These are phyloP conservation scores for Ceratocystis albifundus DNA, from an alignment of 2,329 filamentous ascomycete genomes.

Conservation along the genomic window DNA sequence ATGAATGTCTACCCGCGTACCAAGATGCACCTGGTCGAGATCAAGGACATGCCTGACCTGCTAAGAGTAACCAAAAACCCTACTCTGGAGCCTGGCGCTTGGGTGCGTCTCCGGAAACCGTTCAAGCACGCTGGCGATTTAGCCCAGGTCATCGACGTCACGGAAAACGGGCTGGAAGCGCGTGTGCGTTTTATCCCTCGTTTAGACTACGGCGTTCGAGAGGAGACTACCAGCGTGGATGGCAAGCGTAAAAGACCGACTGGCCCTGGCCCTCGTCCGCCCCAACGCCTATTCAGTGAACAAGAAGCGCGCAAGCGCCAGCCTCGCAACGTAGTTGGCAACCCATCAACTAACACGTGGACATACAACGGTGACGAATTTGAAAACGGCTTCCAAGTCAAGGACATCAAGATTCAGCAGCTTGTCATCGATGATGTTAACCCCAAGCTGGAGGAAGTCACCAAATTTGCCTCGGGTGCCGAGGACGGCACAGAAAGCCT, in stretches of 20 bases:
- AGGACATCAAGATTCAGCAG: conserved; percentile 82
- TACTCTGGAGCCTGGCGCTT: conserved; percentile 73
- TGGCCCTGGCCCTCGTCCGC: conserved; percentile 56
- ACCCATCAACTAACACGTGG: conserved; percentile 69
- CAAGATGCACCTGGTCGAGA: conserved; percentile 78
- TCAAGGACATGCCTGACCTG: conserved; percentile 97
- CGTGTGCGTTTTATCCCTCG: conserved; percentile 79
- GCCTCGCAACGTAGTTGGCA: conserved; percentile 49
- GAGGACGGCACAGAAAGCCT: conserved; percentile 91
- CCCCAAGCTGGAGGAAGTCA: conserved; percentile 86
- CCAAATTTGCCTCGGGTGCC: conserved; percentile 76
- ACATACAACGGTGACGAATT: conserved; percentile 82
- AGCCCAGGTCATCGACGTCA: conserved; percentile 83
- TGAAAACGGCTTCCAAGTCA: conserved; percentile 83
- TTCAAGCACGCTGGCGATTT: conserved; percentile 79
- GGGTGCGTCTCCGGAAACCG: conserved; percentile 74
- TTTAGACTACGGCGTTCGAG: conserved; percentile 79
- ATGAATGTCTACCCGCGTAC: conserved; percentile 81
- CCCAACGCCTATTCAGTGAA: conserved; percentile 86
- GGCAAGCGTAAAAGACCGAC: conserved; percentile 69
- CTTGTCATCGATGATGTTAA: conserved; percentile 83
- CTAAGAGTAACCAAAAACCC: conserved; percentile 79
- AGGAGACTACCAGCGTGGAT: conserved; percentile 50
- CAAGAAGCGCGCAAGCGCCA: conserved; percentile 83
- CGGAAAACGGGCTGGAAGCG: conserved; percentile 82